Base-by-base conservation (phyloP, 495 filamentous ascomycete species). In the Aspergillus leporis region DNA sequence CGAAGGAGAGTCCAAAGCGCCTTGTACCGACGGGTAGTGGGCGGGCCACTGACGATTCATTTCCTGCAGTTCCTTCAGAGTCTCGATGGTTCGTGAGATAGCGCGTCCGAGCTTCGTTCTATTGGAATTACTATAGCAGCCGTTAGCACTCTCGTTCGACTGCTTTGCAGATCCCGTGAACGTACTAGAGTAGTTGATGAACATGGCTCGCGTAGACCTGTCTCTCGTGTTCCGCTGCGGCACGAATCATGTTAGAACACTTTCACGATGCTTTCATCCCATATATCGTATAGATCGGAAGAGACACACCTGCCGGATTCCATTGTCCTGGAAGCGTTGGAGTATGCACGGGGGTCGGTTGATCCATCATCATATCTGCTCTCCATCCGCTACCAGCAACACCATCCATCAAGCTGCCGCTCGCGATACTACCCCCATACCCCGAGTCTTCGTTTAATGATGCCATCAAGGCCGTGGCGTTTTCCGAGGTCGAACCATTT, bases 1-100 rank as follows among this genome's bases (percentile, higher is more conserved):
- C 12, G 74, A 58, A 12, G 73, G 66, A 22, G 81, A 73, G 51
- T 73, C 66, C 31, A 81, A 82, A 32, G 81, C 68, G 51, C 81
- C 83, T 67, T 91, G 87, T 14, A 96, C 87, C 16, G 93, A 90
- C 51, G 94, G 95, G 67, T 98, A 98, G 65, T 93, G 90, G 36
- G 92, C 92, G 5, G 94, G 95, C 94, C 95, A 98, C 71, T 84
- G 82, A 30, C 87, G 74, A 63, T 98, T 98, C 82, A 88, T 93
- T 64, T 90, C 85, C 73, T 96, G 92, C 53, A 98, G 82, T 53
- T 83, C 83, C 74, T 87, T 85, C 60, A 91, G 67, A 0, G 89
- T 87, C 43, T 98, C 93, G 53, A 97, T 84, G 4, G 90, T 91
- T 28, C 84, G 81, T 63, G 85, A 89, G 67, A 98, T 96, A 38